phyloP scores from a whole-genome alignment of 2,329 filamentous ascomycete species.

The Annulohypoxylon truncatum region DNA sequence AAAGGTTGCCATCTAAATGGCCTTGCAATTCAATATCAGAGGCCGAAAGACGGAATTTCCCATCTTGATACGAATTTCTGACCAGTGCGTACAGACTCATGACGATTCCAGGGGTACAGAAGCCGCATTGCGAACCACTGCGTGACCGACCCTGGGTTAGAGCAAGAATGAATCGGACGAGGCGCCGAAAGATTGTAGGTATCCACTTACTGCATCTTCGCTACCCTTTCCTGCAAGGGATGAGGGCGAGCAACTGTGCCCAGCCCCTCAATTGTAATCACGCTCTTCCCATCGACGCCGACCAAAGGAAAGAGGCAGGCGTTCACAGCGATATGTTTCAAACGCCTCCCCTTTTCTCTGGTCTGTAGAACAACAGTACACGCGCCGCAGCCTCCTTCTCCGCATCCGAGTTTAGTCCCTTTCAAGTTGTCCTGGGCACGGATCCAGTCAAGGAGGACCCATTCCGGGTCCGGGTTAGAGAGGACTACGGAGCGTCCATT shows the following conservation, averaged over 20 bases:
- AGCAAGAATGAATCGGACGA: neutral
- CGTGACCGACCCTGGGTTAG: constrained; percentile 50
- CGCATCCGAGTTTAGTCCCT: constrained; percentile 70
- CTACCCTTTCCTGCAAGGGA: constrained; percentile 87
- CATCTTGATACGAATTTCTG: constrained; percentile 55
- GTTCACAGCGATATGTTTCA: constrained; percentile 95
- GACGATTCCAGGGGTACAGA: constrained; percentile 95
- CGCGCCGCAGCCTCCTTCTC: constrained; percentile 93
- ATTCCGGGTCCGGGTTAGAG: constrained; percentile 46
- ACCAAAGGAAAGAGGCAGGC: constrained; percentile 91
- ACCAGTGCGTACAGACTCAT: constrained; percentile 95
- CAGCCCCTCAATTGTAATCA: constrained; percentile 95
- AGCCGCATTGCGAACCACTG: constrained; percentile 90
- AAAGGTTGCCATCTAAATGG: constrained; percentile 94
- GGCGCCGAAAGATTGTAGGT: neutral
- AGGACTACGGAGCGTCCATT: constrained; percentile 44
- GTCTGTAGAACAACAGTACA: constrained; percentile 94
- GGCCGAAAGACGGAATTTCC: constrained; percentile 74
- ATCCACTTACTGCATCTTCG: constrained; percentile 60
- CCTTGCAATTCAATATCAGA: constrained; percentile 87
- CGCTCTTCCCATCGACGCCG: constrained; percentile 94
- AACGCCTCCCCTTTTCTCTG: constrained; percentile 79
- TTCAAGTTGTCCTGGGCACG: constrained; percentile 40
- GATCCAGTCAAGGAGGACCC: constrained; percentile 49
- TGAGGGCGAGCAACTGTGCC: constrained; percentile 86